Percentiles rank a stretch among this genome's conserved stretches.
phyloP scores from a whole-genome alignment of 2,329 filamentous ascomycete genomes.

The Phaeosphaeria sp. region DNA sequence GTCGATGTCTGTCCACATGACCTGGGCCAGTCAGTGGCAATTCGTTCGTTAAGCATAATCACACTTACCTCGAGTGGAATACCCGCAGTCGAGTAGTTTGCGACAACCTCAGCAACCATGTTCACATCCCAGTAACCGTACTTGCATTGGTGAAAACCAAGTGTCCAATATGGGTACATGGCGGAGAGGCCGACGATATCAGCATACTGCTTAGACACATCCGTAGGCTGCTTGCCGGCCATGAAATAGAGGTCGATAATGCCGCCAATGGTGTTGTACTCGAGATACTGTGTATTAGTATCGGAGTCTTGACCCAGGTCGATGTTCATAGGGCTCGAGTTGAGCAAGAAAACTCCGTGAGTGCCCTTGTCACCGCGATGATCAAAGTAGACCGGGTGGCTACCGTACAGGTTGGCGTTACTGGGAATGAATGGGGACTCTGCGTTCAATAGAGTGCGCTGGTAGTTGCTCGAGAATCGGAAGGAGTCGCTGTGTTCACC shows the following conservation, averaged over 20 bases:
- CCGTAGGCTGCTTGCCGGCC: slow-evolving; percentile 54
- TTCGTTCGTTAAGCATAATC: neutral
- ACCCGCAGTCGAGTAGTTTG: slow-evolving; percentile 68
- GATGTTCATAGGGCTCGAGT: slow-evolving; percentile 67
- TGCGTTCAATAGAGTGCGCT: slow-evolving; percentile 72
- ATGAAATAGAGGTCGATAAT: slow-evolving; percentile 70
- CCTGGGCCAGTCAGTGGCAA: neutral
- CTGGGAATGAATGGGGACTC: slow-evolving; percentile 68
- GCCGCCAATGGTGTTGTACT: slow-evolving; percentile 81
- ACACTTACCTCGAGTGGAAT: slow-evolving; percentile 71
- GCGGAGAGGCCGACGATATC: slow-evolving; percentile 57
- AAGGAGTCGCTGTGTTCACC: slow-evolving; percentile 79
- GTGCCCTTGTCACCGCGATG: slow-evolving; percentile 62
- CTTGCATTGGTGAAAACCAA: slow-evolving; percentile 61
- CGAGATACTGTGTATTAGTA: slow-evolving; percentile 70
- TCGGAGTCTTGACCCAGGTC: slow-evolving; percentile 67
- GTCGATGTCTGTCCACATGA: slow-evolving; percentile 68
- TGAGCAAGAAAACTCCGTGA: slow-evolving; percentile 46
- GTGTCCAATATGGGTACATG: slow-evolving; percentile 60
- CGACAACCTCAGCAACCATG: slow-evolving; percentile 70
- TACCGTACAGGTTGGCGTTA: slow-evolving; percentile 73
- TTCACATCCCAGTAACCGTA: slow-evolving; percentile 65
- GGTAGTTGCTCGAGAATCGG: slow-evolving; percentile 70
- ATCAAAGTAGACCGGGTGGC: slow-evolving; percentile 77
- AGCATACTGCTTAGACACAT: slow-evolving; percentile 58